These are phyloP conservation scores for Mayamaea pseudoterrestris DNA, from an alignment of 108 stramenopile genomes.

Conservation along the genomic window DNA sequence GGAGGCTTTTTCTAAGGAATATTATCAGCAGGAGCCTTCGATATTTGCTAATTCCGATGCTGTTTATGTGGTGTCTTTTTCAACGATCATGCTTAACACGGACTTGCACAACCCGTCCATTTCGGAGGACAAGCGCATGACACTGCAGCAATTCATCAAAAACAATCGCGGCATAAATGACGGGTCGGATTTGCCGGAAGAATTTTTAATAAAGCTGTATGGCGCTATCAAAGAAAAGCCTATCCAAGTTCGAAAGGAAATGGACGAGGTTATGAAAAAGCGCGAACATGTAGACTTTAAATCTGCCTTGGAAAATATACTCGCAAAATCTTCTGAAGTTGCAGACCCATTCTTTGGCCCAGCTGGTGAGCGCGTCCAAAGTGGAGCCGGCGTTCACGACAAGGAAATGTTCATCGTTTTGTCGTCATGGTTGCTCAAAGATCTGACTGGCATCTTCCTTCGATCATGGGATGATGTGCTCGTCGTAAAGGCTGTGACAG, in stretches of 20 bases:
- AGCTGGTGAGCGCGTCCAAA: slow-evolving; percentile 32
- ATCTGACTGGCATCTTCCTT: slow-evolving; percentile 64
- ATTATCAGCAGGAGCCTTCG: slow-evolving; percentile 37
- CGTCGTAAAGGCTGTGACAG: slow-evolving; percentile 59
- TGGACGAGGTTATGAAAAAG: slow-evolving; percentile 27
- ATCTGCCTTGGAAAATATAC: slow-evolving; percentile 43
- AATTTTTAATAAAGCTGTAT: slow-evolving; percentile 76
- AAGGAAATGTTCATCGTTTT: slow-evolving; percentile 84
- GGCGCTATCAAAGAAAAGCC: slow-evolving; percentile 61
- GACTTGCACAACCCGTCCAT: slow-evolving; percentile 87
- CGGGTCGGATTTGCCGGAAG: slow-evolving; percentile 73
- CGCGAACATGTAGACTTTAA: slow-evolving; percentile 28
- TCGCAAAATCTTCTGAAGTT: slow-evolving; percentile 36
- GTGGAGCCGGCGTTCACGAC: slow-evolving; percentile 71
- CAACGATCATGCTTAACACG: slow-evolving; percentile 90
- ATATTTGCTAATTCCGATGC: slow-evolving; percentile 81
- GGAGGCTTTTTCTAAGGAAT: slow-evolving; percentile 84
- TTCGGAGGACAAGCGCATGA: slow-evolving; percentile 83
- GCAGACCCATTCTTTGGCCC: slow-evolving; percentile 48
- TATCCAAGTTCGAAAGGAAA: slow-evolving; percentile 57
- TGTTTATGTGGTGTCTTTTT: slow-evolving; percentile 88
- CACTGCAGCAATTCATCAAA: slow-evolving; percentile 79
- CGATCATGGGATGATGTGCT: slow-evolving; percentile 79
- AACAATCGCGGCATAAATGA: slow-evolving; percentile 90
- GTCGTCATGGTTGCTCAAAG: slow-evolving; percentile 48